phyloP scores from a whole-genome alignment of 768 basidiomycete species.

The Nevesoporus exiguus region DNA sequence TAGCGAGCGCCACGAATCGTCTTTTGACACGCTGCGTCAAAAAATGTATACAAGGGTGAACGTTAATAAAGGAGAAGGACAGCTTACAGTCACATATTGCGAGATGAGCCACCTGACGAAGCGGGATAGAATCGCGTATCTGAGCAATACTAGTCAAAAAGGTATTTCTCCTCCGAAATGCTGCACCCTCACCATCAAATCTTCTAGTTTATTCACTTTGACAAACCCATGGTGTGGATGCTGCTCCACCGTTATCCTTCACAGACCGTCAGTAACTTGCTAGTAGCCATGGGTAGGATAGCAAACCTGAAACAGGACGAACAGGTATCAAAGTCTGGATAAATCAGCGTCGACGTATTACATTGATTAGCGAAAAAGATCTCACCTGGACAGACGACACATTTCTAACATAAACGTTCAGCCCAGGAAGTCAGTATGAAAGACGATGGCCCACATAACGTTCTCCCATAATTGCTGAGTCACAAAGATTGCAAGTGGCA shows the following conservation, averaged over 20 bases:
- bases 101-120: conserved; percentile 37
- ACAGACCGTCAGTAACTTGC: not conserved
- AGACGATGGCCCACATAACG: conserved; percentile 57
- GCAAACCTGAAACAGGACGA: conserved; percentile 59
- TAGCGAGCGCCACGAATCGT: conserved; percentile 63
- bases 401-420: conserved; percentile 55
- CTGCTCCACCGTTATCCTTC: conserved; percentile 63
- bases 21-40: conserved; percentile 41
- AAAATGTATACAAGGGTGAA: not conserved
- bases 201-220: conserved; percentile 48
- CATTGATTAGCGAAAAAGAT: not conserved
- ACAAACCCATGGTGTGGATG: conserved; percentile 79
- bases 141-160: conserved; percentile 11
- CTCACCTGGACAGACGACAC: conserved; percentile 58
- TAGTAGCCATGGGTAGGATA: not conserved
- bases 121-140: conserved; percentile 28
- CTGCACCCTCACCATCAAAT: conserved; percentile 53
- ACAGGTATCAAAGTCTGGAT: conserved; percentile 74
- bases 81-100: conserved; percentile 57
- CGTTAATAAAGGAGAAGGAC: not conserved
- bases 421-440: not conserved
- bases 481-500: conserved; percentile 77
- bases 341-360: conserved; percentile 6
- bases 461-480: conserved; percentile 61
- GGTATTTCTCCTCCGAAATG: not conserved